Evolutionary conservation across 805 yeast species (phyloP), one percentile per base, ranked within the genome.

Genomic region (Candida palmyrensis): DNA sequence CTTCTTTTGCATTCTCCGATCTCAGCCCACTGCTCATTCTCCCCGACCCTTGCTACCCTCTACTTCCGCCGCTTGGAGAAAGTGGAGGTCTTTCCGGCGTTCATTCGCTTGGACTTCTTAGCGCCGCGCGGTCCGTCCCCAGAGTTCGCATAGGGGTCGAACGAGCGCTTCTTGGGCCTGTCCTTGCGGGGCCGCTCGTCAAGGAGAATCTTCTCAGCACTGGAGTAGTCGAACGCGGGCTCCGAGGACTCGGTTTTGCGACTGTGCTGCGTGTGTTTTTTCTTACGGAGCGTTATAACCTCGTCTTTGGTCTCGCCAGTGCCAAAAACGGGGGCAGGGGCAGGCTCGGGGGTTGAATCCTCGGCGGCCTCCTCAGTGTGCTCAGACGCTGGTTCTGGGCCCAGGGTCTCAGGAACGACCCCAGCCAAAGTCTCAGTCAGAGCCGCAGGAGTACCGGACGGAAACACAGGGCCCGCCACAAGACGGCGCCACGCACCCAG

Each of bases 141-240:
- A 5, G 57, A 61, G 28, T 61, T 64, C 5, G 68, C 52, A 42
- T 77, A 81, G 3, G 88, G 87, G 55, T 81, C 81, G 41, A 75
- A 81, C 6, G 69, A 48, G 34, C 61, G 56, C 44, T 70, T 68
- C 49, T 68, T 69, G 30, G 53, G 55, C 4, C 43, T 48, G 12
- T 43, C 40, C n/a, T 43, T 41, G 25, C 13, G 43, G 27, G 27
- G 42, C 21, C 21, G 27, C 18, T 39, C 39, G 17, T 48, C 48
- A 8, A 49, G 49, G 38, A 75, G 49, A 10, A 74, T 56, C 36
- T 64, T 71, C 19, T 66, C 64, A 11, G 69, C 65, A 21, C 51
- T 62, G 0, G 53, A 44, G 40, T 73, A 76, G 44, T 77, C 78
- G 29, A 75, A 47, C 5, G 54, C 52, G 9, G 57, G 55, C 11